phyloP scores from a whole-genome alignment of 176 grass and related monocot genomes.

The Elaeis guineensis region DNA sequence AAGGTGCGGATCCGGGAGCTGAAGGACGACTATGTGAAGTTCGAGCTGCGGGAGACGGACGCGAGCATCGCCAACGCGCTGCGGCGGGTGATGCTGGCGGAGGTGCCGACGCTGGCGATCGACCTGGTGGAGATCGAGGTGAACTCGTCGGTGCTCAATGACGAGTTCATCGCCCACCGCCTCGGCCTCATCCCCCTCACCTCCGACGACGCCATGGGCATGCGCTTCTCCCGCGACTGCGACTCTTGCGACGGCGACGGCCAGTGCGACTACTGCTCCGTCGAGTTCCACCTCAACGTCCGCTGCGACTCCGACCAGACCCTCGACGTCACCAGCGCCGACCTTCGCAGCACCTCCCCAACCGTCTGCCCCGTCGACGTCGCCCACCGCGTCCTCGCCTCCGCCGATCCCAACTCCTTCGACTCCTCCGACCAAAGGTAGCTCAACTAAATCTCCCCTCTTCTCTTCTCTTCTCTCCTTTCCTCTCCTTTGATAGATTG shows the following conservation, averaged over 20 bases:
- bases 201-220: conserved; percentile 67
- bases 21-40: conserved; percentile 69
- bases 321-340: conserved; percentile 81
- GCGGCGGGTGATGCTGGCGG: conserved; percentile 91
- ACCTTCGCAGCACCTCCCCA: conserved; percentile 52
- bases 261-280: conserved; percentile 84
- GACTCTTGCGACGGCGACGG: conserved; percentile 89
- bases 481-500: background rate
- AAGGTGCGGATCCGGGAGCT: conserved; percentile 78
- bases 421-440: conserved; percentile 51
- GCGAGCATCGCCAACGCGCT: conserved; percentile 90
- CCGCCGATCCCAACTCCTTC: conserved; percentile 5
- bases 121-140: conserved; percentile 87
- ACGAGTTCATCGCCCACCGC: conserved; percentile 93
- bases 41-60: conserved; percentile 91
- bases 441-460: background rate
- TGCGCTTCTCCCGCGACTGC: conserved; percentile 97
- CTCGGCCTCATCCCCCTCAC: conserved; percentile 93
- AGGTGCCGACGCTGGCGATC: conserved; percentile 88
- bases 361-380: conserved; percentile 67
- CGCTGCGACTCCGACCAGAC: conserved; percentile 79
- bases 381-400: conserved; percentile 20
- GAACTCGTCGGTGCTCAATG: conserved; percentile 97
- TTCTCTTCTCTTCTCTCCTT: background rate
- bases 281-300: conserved; percentile 71